Percentiles rank a stretch among this genome's conserved stretches.
These are phyloP conservation scores for Acephala macrosclerotiorum DNA, from an alignment of 2,329 filamentous ascomycete species.

Conservation along the genomic window DNA sequence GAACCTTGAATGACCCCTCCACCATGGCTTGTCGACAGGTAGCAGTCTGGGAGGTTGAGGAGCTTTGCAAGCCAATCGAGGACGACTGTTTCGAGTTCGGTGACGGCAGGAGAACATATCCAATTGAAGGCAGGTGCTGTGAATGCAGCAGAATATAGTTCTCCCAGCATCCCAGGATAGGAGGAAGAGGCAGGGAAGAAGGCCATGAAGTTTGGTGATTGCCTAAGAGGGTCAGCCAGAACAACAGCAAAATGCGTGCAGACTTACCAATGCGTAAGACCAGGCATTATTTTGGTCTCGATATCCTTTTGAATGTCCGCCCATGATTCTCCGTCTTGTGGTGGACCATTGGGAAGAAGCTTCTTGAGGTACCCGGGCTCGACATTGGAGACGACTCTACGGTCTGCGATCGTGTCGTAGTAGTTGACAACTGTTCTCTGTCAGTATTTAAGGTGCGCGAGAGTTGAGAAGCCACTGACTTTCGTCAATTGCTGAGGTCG, in stretches of 20 bases:
- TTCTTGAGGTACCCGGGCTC: constrained; percentile 86
- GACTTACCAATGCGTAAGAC: constrained; percentile 82
- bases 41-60: constrained; percentile 76
- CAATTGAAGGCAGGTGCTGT: constrained; percentile 95
- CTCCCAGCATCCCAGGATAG: constrained; percentile 86
- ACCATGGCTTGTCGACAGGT: constrained; percentile 73
- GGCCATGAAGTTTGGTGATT: constrained; percentile 93
- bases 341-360: constrained; percentile 74
- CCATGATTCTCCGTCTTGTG: constrained; percentile 76
- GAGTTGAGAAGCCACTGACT: constrained; percentile 61
- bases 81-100: constrained; percentile 91
- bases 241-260: not conserved
- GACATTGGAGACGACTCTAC: constrained; percentile 78
- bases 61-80: constrained; percentile 90
- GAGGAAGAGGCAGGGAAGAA: constrained; percentile 88
- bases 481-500: constrained; percentile 80
- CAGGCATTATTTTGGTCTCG: constrained; percentile 85
- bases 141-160: constrained; percentile 90
- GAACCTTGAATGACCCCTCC: constrained; percentile 96
- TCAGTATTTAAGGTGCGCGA: constrained; percentile 19
- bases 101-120: constrained; percentile 91
- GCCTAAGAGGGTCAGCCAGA: constrained; percentile 52
- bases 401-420: constrained; percentile 76
- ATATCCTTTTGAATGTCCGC: constrained; percentile 82
- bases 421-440: constrained; percentile 76